Percentiles rank a stretch among this genome's conserved stretches.
These are phyloP conservation scores for Prunus yedoensis DNA, from an alignment of 331 rosid genomes.

Conservation along the genomic window DNA sequence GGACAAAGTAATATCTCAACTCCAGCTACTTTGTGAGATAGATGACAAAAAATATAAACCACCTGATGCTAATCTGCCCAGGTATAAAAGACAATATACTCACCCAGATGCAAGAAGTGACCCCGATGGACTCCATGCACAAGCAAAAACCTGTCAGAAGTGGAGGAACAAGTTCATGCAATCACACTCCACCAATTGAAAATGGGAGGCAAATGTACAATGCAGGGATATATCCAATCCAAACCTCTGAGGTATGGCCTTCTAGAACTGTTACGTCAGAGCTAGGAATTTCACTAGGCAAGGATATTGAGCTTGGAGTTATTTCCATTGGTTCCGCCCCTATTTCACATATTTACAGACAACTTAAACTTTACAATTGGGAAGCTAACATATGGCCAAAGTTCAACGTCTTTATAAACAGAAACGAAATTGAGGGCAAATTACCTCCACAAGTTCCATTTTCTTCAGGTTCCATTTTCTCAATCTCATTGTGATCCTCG, in stretches of 20 bases:
- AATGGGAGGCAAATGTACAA: not conserved
- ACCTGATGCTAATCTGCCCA: not conserved
- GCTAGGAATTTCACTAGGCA: slow-evolving; percentile 61
- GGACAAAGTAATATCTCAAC: not conserved
- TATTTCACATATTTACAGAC: slow-evolving; percentile 27
- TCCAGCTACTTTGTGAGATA: not conserved
- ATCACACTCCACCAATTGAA: slow-evolving; percentile 2
- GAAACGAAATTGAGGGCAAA: slow-evolving; percentile 7
- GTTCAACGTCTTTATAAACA: slow-evolving; percentile 9
- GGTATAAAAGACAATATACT: slow-evolving; percentile 23
- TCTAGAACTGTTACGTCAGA: slow-evolving; percentile 82
- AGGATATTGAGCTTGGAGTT: slow-evolving; percentile 51
- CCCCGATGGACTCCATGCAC: slow-evolving; percentile 96
- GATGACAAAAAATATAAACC: not conserved
- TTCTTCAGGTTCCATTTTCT: slow-evolving; percentile 59
- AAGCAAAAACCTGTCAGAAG: slow-evolving; percentile 74
- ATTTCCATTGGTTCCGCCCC: slow-evolving; percentile 89
- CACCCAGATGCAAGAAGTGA: slow-evolving; percentile 98
- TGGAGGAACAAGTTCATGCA: not conserved
- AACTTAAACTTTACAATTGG: not conserved
- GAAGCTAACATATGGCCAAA: not conserved
- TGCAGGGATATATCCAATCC: slow-evolving; percentile 28
- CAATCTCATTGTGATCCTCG: slow-evolving; percentile 38
- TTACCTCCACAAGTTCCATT: slow-evolving; percentile 65
- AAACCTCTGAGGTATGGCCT: slow-evolving; percentile 95